A percentile compares a stretch with the other conserved stretches of the same genome.
These are phyloP conservation scores for Populus hybrid DNA, from an alignment of 441 rosid genomes.

Conservation along the genomic window DNA sequence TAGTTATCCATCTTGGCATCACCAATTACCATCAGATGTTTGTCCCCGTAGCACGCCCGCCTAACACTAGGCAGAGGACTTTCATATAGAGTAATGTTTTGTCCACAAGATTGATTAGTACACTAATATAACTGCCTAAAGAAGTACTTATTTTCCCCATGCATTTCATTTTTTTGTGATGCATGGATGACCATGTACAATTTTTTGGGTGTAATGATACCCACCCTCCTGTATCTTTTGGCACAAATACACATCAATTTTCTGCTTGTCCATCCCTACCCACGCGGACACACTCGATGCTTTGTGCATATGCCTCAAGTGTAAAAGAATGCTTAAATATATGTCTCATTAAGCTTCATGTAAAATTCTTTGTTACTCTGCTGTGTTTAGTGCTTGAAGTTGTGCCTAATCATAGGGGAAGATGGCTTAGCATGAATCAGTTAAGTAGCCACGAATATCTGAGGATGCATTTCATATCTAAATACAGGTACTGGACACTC, in stretches of 20 bases:
- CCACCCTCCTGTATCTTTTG: neutral
- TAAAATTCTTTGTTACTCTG: neutral
- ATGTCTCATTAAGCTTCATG: no score
- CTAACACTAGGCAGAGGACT: neutral
- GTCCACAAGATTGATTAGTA: neutral
- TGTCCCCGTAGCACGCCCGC: neutral
- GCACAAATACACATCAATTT: no score
- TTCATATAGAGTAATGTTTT: neutral
- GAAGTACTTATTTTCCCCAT: neutral
- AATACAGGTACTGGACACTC: slow-evolving; percentile 72
- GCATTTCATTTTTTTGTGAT: neutral
- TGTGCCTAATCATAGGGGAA: neutral
- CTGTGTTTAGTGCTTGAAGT: neutral
- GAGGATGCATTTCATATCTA: neutral
- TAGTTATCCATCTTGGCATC: neutral
- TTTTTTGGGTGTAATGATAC: neutral
- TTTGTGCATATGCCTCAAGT: neutral
- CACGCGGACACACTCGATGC: neutral
- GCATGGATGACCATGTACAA: neutral
- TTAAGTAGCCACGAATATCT: neutral
- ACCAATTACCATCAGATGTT: neutral
- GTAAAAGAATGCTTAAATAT: no score
- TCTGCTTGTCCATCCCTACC: neutral
- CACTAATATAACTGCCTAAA: neutral
- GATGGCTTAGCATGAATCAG: neutral